Base-by-base conservation (phyloP, 805 yeast genomes). In the Blastobotrys muscicola region DNA sequence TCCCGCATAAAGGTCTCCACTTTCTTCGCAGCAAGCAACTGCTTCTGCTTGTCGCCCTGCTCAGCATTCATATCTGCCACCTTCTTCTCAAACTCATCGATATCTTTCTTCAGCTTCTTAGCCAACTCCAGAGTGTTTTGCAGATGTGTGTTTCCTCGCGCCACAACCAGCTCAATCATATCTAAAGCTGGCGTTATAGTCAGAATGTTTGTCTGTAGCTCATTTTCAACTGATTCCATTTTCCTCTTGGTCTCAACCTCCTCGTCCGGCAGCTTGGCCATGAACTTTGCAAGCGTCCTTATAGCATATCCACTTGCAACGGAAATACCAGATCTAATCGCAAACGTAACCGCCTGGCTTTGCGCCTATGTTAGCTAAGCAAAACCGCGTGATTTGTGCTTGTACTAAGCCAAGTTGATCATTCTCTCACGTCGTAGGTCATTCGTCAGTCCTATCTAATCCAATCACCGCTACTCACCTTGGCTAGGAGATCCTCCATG, bases 271-370 rank as follows among this genome's bases (percentile, higher is more conserved):
- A 47, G 47, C 44, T 48, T 50, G 30, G 72, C 79, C 36, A 82
- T 63, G 45, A 80, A 69, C 41, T 60, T 70, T 8, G 75, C 59
- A n/a, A 82, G 74, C 0, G 82, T 76, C 45, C 74, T 76, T 35
- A 82, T 69, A 15, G 89, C 87, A 61, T 76, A 83, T 0, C 82
- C 76, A 0, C 87, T 76, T 0, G 89, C 92, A 14, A 83, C 51
- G 2, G 86, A 77, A 29, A 83, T 74, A 0, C 92, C 86, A 1
- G 89, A 82, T 45, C 82, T 68, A 23, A 83, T 76, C 8, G 89
- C 94, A 62, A 83, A 80, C 2, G 85, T 73, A n/a, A 83, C 83
- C 1, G 85, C 84, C 50, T 82, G 87, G 41, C 75, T 76, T 29
- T 87, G 82, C 2, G 92, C 92, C 61, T 70, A 67, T 3, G 67